Evolutionary conservation across 306 rosid genomes (phyloP).

Genomic region (Cucurbita pepo): DNA sequence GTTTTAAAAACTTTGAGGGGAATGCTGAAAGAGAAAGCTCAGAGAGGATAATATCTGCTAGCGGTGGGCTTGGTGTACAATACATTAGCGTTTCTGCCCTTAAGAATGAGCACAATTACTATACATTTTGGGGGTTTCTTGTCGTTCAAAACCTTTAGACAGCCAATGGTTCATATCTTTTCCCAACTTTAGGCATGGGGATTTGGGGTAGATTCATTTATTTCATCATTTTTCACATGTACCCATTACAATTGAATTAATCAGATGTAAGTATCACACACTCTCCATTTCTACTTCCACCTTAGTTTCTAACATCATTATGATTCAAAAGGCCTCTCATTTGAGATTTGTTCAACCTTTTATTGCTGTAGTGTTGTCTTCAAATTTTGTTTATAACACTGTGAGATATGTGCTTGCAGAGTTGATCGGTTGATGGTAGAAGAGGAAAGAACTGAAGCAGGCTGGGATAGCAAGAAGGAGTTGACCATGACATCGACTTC

Average conservation of each 20-base stretch:
- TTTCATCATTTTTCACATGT: not conserved
- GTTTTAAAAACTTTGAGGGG: too few relatives aligned
- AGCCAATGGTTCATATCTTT: not conserved
- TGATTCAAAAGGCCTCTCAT: not conserved
- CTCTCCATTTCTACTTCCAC: not conserved
- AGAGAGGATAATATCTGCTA: too few relatives aligned
- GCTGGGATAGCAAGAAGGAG: slow-evolving; percentile 9
- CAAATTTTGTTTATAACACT: not conserved
- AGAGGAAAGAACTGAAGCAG: slow-evolving; percentile 8
- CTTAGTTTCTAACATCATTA: not conserved
- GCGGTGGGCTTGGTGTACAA: too few relatives aligned
- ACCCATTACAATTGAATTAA: not conserved
- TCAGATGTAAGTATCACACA: not conserved
- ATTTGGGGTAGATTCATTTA: not conserved
- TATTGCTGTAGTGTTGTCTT: not conserved
- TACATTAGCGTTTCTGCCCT: not conserved
- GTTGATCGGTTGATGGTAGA: not conserved
- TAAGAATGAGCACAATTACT: not conserved
- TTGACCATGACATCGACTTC: slow-evolving; percentile 61
- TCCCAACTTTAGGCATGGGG: not conserved
- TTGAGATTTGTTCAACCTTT: not conserved
- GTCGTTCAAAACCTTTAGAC: not conserved
- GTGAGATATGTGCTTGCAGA: not conserved
- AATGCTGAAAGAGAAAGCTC: too few relatives aligned
- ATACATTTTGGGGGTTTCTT: not conserved